Base-by-base conservation (phyloP, 805 yeast species). In the Saturnispora ahearnii region DNA sequence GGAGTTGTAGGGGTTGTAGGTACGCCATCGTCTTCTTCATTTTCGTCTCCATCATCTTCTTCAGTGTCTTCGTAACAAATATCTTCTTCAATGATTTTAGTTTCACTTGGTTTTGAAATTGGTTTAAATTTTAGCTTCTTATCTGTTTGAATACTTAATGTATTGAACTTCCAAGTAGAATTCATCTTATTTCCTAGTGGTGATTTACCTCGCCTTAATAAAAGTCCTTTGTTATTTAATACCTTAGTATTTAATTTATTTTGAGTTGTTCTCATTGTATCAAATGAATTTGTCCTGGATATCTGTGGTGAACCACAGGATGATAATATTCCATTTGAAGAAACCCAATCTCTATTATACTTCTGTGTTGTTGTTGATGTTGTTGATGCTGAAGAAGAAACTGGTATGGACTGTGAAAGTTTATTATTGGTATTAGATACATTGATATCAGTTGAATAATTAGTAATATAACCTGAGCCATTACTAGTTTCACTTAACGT, bases 81-180 rank as follows among this genome's bases (percentile, higher is more conserved):
- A 12, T 40, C 22, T 38, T 50, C 54, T 26, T 53, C 54, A 24
- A 67, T 67, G 50, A 80, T 69, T 56, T 78, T 79, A 66, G 76
- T 79, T 60, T 79, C 84, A 21, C 40, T 36, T 10, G 84, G 83
- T 0, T 84, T 81, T 31, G 78, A 78, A 21, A 83, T 83, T 59
- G 77, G 77, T 40, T 78, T 62, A 7, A 77, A 64, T 56, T 36
- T 36, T 3, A 36, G 22, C 6, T 36, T 36, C 5, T 36, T 36
- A 12, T 36, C 26, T 18, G 40, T 15, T 36, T 36, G 40, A 18
- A 18, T 22, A 10, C 62, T 62, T 26, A 74, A 68, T 49, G 70
- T 74, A 26, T 73, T 46, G 34, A 61, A 57, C 29, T 53, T 51
- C 69, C 69, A 65, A 30, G 59, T 61, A 4, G 69, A 53, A 42